phyloP scores from a whole-genome alignment of 176 grass and related monocot species.

The Ensete glaucum region DNA sequence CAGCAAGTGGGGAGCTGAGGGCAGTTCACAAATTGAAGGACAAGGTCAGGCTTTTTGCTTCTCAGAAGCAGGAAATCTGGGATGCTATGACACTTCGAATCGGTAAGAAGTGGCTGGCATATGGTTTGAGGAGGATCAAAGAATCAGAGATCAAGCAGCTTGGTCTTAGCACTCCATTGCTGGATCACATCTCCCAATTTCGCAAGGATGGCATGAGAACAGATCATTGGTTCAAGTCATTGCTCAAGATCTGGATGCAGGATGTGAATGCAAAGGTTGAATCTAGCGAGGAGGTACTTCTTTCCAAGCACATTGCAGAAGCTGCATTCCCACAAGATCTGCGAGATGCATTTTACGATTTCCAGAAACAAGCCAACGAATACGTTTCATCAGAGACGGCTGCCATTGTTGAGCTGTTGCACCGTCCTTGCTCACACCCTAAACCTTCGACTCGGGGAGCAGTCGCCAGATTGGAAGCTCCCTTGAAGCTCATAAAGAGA shows the following conservation, averaged over 20 bases:
- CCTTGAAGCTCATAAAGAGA: conserved; percentile 52
- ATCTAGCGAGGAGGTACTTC: conserved; percentile 53
- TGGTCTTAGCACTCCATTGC: conserved; percentile 62
- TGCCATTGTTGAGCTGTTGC: conserved; percentile 42
- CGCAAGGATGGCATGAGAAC: conserved; percentile 96
- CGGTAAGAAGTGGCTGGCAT: conserved; percentile 87
- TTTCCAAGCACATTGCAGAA: conserved; percentile 85
- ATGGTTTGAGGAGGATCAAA: conserved; percentile 87
- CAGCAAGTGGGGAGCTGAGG: conserved; percentile 47
- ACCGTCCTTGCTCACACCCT: conserved; percentile 24
- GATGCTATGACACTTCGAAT: conserved; percentile 75
- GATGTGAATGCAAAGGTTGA: conserved; percentile 59
- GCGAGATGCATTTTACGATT: conserved; percentile 67
- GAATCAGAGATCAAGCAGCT: conserved; percentile 93
- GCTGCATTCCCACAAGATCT: conserved; percentile 65
- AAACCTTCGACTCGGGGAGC: conserved; percentile 27
- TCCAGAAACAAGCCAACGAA: conserved; percentile 61
- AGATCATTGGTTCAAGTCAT: conserved; percentile 91
- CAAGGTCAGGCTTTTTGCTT: conserved; percentile 70
- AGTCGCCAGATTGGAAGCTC: conserved; percentile 50
- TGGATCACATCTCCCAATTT: conserved; percentile 76
- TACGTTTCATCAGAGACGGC: conserved; percentile 60
- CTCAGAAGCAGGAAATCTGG: conserved; percentile 89
- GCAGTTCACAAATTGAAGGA: conserved; percentile 81
- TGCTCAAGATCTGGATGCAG: conserved; percentile 89